phyloP scores from a whole-genome alignment of 495 filamentous ascomycete species.

The Echria macrotheca region DNA sequence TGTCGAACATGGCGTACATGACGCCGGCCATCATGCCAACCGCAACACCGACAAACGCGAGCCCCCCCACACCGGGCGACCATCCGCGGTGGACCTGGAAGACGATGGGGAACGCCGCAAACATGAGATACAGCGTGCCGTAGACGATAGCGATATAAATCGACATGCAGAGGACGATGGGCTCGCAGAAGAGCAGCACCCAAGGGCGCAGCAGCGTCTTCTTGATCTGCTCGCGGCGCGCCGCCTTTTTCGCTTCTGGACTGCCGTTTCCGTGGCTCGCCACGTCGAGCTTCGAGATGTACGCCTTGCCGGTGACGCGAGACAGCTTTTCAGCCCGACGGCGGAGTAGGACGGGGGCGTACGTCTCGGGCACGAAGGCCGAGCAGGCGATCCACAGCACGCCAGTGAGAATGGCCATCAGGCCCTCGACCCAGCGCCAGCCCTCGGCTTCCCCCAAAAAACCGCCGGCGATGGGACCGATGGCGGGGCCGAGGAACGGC shows the following conservation, averaged over 20 bases:
- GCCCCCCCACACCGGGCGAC: conserved; percentile 63
- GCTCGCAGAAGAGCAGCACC: conserved; percentile 70
- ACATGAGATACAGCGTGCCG: conserved; percentile 84
- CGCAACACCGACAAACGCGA: conserved; percentile 74
- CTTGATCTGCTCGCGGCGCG: conserved; percentile 39
- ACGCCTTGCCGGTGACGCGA: conserved; percentile 60
- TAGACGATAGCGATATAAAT: conserved; percentile 73
- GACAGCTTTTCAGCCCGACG: conserved; percentile 62
- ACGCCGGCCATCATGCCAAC: conserved; percentile 70
- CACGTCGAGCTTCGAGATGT: conserved; percentile 47
- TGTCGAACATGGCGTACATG: conserved; percentile 60
- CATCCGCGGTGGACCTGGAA: conserved; percentile 69
- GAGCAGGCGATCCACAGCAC: conserved; percentile 56
- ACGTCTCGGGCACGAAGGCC: conserved; percentile 79
- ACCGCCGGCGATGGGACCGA: conserved; percentile 54
- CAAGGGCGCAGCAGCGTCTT: conserved; percentile 61
- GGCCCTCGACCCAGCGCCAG: conserved; percentile 64
- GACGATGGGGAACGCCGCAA: conserved; percentile 81
- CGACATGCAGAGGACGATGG: conserved; percentile 74
- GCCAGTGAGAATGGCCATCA: conserved; percentile 65
- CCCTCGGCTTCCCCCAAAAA: conserved; percentile 48
- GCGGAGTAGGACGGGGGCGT: conserved; percentile 64
- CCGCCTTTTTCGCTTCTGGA: conserved; percentile 33
- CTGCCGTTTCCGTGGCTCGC: conserved; percentile 38
- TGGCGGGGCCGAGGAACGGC: conserved; percentile 64